Evolutionary conservation across 164 flowering plant genomes (phyloP), one percentile per base, ranked within the genome.

Genomic region (Magnolia sinica): DNA sequence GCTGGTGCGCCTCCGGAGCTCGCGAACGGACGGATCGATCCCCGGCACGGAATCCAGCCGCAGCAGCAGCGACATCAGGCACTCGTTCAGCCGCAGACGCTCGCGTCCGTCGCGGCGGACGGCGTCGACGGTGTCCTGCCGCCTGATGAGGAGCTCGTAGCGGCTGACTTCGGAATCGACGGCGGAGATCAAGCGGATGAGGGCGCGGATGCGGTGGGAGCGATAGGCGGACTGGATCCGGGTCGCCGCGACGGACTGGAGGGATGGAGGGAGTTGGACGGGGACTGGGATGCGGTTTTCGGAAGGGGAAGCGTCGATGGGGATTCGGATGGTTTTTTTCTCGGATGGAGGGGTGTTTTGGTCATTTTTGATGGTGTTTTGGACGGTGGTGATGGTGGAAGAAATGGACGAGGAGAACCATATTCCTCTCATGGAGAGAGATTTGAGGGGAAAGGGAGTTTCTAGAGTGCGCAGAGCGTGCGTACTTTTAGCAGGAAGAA

Each of bases 111-210:
- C 81, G 76, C 77, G 75, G 73, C 97, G 83, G n/a, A 93, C 84
- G 37, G 89, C 82, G 76, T 93, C 98, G 13, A 93, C 98, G 7
- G 97, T 95, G 3, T 93, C 97, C 89, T 91, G 98, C 71, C 80
- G 82, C 52, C 91, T 96, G 85, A 93, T 88, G 52, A 85, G 69
- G 73, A 78, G 77, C 73, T 93, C 85, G 24, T 89, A 80, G 23
- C 73, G 79, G 59, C 78, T 76, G 66, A 92, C 87, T 20, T 89
- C 89, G 18, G 84, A 74, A 68, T 88, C 77, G 76, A 91, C 89
- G 76, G 90, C 72, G 9, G 89, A 70, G 79, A 95, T 90, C 68
- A 73, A 83, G 61, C 74, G 73, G 67, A 85, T 79, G 13, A 90
- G 89, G 27, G 73, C 22, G 11, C 92, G 91, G 77, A 87, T 83